These are phyloP conservation scores for sweet orange (Citrus sinensis) DNA, from an alignment of 345 rosid species.

Conservation along the genomic window DNA sequence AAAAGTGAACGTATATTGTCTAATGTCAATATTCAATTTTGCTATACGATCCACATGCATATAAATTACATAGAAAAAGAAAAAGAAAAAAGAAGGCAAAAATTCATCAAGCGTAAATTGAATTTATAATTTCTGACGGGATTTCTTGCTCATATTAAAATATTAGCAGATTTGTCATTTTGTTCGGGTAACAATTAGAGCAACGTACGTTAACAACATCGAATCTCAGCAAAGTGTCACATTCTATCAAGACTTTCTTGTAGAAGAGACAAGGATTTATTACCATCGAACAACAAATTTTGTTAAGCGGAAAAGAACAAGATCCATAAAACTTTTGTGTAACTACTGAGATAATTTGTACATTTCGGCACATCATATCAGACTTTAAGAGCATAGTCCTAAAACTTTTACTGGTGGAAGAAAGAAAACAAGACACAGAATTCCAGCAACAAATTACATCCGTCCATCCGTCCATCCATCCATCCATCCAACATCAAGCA, in stretches of 20 bases:
- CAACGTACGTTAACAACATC: not conserved
- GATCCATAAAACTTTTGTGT: not conserved
- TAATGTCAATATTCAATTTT: too few relatives aligned
- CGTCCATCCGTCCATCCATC: not conserved
- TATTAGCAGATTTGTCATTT: too few relatives aligned
- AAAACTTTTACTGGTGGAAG: not conserved
- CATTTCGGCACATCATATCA: not conserved
- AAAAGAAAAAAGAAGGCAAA: too few relatives aligned
- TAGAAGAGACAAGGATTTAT: not conserved
- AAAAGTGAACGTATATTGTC: too few relatives aligned
- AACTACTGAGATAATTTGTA: slow-evolving; percentile 7
- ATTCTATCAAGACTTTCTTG: not conserved
- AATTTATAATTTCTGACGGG: not conserved
- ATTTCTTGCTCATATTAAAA: not conserved
- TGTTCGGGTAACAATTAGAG: too few relatives aligned
- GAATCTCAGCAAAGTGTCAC: not conserved
- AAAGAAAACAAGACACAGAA: not conserved
- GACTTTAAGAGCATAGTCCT: not conserved
- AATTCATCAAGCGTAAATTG: not conserved
- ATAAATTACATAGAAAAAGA: too few relatives aligned
- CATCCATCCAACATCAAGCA: slow-evolving; percentile 2
- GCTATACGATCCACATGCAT: too few relatives aligned
- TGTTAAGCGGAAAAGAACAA: not conserved
- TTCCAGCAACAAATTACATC: slow-evolving; percentile 1
- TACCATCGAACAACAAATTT: not conserved